Percentiles rank a stretch among this genome's conserved stretches.
Evolutionary conservation across 2,329 filamentous ascomycete species (phyloP).

Genomic region (Penicillium janthinellum): DNA sequence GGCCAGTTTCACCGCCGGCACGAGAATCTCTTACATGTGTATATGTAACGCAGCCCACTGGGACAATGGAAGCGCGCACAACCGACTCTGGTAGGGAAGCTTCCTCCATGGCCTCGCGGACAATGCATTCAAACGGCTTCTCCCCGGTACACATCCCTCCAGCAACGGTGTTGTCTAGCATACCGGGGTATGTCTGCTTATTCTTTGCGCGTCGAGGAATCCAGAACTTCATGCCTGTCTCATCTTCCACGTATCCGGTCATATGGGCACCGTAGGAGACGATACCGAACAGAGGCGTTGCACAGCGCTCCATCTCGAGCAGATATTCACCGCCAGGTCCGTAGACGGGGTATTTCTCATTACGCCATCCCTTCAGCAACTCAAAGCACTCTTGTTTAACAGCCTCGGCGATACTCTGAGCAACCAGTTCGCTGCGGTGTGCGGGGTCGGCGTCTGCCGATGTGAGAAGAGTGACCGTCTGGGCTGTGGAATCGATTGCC

Average conservation of each 20-base stretch:
- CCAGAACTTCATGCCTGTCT: conserved; percentile 73
- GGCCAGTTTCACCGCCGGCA: conserved; percentile 18
- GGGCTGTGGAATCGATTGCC: conserved; percentile 59
- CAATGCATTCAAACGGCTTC: conserved; percentile 74
- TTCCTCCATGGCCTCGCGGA: conserved; percentile 88
- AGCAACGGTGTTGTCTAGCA: conserved; percentile 93
- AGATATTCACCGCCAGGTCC: conserved; percentile 59
- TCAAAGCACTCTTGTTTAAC: conserved; percentile 70
- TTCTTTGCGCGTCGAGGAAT: conserved; percentile 72
- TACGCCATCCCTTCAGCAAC: conserved; percentile 75
- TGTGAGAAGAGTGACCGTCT: conserved; percentile 64
- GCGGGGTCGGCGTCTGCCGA: conserved; percentile 59
- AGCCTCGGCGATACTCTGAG: conserved; percentile 66
- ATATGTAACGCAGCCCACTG: conserved; percentile 77
- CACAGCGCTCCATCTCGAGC: conserved; percentile 76
- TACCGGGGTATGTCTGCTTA: conserved; percentile 87
- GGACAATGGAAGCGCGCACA: conserved; percentile 61
- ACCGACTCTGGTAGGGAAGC: conserved; percentile 73
- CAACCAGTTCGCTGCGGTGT: conserved; percentile 62
- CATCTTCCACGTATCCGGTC: conserved; percentile 67
- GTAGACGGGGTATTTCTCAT: conserved; percentile 80
- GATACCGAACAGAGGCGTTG: conserved; percentile 72
- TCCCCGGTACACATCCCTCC: conserved; percentile 82
- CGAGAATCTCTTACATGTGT: conserved; percentile 75
- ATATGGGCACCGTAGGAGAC: conserved; percentile 81